phyloP scores from a whole-genome alignment of 2,329 filamentous ascomycete genomes.

The Verticillium isaacii region DNA sequence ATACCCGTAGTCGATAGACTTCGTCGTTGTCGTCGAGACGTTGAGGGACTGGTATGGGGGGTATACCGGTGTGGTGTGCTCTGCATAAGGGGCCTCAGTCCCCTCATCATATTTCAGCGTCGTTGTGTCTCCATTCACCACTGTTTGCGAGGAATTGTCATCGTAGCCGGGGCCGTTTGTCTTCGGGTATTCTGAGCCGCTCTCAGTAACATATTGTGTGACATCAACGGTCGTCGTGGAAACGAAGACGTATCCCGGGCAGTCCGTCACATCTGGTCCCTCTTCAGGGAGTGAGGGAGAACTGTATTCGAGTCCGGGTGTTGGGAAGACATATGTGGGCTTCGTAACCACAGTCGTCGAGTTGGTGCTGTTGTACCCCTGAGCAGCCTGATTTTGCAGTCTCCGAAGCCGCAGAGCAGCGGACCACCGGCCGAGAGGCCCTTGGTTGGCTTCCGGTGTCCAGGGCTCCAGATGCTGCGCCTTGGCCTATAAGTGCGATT shows the following conservation, averaged over 20 bases:
- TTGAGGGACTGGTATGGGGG: neutral
- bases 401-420: neutral
- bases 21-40: neutral
- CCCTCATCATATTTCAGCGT: neutral
- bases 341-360: neutral
- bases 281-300: neutral
- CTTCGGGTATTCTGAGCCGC: conserved; percentile 12
- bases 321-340: neutral
- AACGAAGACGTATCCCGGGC: conserved; percentile 12
- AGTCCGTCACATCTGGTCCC: neutral
- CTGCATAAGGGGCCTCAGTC: conserved; percentile 5
- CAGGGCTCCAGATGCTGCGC: neutral
- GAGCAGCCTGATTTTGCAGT: neutral
- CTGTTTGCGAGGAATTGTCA: neutral
- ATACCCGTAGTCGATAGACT: neutral
- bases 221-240: conserved; percentile 27
- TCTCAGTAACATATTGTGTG: conserved; percentile 24
- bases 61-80: conserved; percentile 1
- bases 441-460: neutral
- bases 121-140: neutral
- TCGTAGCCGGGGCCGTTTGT: neutral
- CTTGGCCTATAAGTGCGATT: no score
- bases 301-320: neutral
- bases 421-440: neutral
- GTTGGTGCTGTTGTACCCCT: conserved; percentile 8